Base-by-base conservation (phyloP, 2,329 filamentous ascomycete species). In the Fusarium citri region DNA sequence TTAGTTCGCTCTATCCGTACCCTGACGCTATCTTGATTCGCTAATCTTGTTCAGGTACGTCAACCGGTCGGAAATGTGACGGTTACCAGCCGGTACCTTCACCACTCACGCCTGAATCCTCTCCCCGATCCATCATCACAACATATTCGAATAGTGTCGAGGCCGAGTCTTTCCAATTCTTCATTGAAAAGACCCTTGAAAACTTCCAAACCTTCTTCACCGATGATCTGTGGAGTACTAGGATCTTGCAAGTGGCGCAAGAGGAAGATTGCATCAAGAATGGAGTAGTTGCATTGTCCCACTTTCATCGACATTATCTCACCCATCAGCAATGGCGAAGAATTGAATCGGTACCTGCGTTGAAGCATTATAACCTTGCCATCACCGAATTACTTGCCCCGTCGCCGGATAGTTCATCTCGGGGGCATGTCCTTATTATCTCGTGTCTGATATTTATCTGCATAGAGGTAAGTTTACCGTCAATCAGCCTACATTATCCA, bases 391-490 rank as follows among this genome's bases (percentile, higher is more conserved):
- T 69, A 10, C 37, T 67, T 1, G 1, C 6, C 4, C 46, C 42
- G 1, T 31, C 43, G 2, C 26, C 43, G 3, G 7, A 30, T 1
- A 8, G 7, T 11, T 25, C 11, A 4, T 47, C 55, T 3, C 66
- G 49, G 5, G 43, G 48, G 0, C 66, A 69, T 4, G 40, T 67
- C 1, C 57, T 62, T 9, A 11, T 70, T 4, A 26, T 70, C 0
- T 69, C 67, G 7, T 69, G 67, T 46, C 34, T 69, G 5, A 70
- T 69, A 5, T 69, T 69, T 10, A 56, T 70, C 1, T 69, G 66
- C 4, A 69, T 69, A 15, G 66, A 69, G 26, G 66, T 55, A 22
- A 11, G 22, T 25, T 6, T 9, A 15, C 0, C 2, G 6, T 4
- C 9, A 1, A 5, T 2, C 22, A 10, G 5, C 34, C 12, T 7